A percentile compares a stretch with the other conserved stretches of the same genome.
Conservation (phyloP, 805 yeast species). For the Brettanomyces anomalus region DNA sequence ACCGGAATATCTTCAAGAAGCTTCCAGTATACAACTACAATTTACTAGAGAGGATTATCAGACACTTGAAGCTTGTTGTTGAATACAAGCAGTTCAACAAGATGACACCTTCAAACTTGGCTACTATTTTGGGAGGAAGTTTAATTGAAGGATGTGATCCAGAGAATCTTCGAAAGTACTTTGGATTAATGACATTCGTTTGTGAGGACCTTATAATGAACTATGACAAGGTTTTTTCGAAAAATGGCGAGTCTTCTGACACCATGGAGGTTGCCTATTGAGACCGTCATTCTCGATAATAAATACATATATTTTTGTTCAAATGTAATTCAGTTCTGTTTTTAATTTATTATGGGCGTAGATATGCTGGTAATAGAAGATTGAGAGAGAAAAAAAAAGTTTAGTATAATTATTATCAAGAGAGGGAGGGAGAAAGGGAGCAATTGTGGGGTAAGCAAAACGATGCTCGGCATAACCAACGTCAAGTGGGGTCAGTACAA, state of each 20-base stretch:
- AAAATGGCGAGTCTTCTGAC: not conserved
- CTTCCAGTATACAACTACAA: conserved; percentile 63
- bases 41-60: conserved; percentile 55
- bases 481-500: not conserved
- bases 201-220: conserved; percentile 41
- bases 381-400: too few relatives aligned
- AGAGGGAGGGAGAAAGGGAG: too few relatives aligned
- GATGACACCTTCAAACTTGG: conserved; percentile 85
- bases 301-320: too few relatives aligned
- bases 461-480: not conserved
- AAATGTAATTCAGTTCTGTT: too few relatives aligned
- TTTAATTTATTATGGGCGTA: too few relatives aligned
- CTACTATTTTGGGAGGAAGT: conserved; percentile 75
- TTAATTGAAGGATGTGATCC: conserved; percentile 47
- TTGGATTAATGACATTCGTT: conserved; percentile 46
- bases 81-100: conserved; percentile 59
- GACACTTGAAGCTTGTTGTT: conserved; percentile 64
- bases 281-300: too few relatives aligned
- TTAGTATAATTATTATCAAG: too few relatives aligned
- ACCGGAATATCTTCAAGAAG: conserved; percentile 17
- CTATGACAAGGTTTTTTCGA: conserved; percentile 29
- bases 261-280: not conserved
- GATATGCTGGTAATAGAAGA: too few relatives aligned
- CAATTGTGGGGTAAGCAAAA: not conserved
- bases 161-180: conserved; percentile 35